Base-by-base conservation (phyloP, 768 basidiomycete species). In the Tylopilus sp. region DNA sequence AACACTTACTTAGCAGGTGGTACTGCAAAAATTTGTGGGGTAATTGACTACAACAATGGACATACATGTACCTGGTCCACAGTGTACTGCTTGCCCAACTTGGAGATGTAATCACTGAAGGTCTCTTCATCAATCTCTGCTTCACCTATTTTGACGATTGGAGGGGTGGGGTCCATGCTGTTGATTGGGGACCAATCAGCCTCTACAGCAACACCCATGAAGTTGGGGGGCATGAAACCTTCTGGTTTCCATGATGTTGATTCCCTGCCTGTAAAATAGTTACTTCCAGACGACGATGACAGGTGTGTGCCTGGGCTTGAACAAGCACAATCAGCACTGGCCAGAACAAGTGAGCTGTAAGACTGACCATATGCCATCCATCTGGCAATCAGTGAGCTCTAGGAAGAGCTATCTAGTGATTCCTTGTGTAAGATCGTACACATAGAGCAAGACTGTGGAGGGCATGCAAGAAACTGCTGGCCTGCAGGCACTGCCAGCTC, bases 351-450 rank as follows among this genome's bases (percentile, higher is more conserved):
- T 21, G 59, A 4, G 21, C 31, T 25, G 24, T 13, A 7, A 26
- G 49, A 69, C 79, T 58, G 50, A 91, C 94, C 95, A 98, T 48
- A 98, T 84, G 0, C 95, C 95, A 56, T 97, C 91, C 48, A 97
- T 92, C 69, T 94, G 92, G 48, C 83, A 81, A 6, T 95, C 95
- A 0, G 88, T 89, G 36, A 97, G 76, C 69, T 88, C 87, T 43
- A 78, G 72, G 7, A 92, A 95, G 31, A 97, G 72, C 55, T 84
- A 80, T 49, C 79, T 78, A 7, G 92, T 94, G 62, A 96, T 76
- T 37, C 94, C 94, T 63, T 86, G 84, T 70, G 86, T 93, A 48
- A 96, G 84, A 63, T 97, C 94, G 69, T 97, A 97, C 1, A 96
- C 83, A 64, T 94, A 93, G 24, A 97, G 79, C 59, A 90, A 76